These are phyloP conservation scores for Didymellaceae sp. DNA, from an alignment of 2,329 filamentous ascomycete species.

Conservation along the genomic window DNA sequence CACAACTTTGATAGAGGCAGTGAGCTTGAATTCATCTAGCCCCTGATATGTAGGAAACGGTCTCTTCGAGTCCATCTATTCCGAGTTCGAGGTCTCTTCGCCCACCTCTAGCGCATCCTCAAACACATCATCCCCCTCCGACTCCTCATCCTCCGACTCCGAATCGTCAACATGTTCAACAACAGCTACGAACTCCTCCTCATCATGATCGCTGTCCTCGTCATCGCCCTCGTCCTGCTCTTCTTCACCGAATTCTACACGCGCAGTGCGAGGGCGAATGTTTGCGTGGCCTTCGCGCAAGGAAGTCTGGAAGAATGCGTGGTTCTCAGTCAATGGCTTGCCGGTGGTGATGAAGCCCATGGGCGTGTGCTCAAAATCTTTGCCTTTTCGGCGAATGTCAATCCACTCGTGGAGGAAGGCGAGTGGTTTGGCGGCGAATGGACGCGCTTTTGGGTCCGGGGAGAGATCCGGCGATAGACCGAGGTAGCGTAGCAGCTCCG, in stretches of 20 bases:
- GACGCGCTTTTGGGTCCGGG: slow-evolving; percentile 3
- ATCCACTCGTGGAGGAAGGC: slow-evolving; percentile 63
- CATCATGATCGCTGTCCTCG: slow-evolving; percentile 20
- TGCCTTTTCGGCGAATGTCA: slow-evolving; percentile 59
- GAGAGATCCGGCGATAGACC: slow-evolving; percentile 2
- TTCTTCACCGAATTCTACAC: slow-evolving; percentile 11
- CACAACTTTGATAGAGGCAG: too few species aligned
- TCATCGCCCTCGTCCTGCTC: slow-evolving; percentile 12
- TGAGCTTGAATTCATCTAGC: too few species aligned
- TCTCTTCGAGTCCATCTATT: too few species aligned
- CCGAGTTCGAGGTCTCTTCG: neutral
- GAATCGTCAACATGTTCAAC: slow-evolving; percentile 24
- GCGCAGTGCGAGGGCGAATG: slow-evolving; percentile 20
- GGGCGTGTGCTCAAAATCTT: slow-evolving; percentile 65
- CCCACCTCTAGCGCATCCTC: slow-evolving; percentile 13
- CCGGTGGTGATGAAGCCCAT: slow-evolving; percentile 65
- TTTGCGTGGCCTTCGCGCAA: slow-evolving; percentile 9
- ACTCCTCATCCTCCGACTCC: slow-evolving; percentile 18
- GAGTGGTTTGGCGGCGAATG: slow-evolving; percentile 36
- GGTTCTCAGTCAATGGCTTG: slow-evolving; percentile 55
- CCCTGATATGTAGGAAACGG: too few species aligned
- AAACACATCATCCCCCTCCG: slow-evolving; percentile 15
- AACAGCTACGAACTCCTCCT: slow-evolving; percentile 21
- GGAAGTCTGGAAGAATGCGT: slow-evolving; percentile 58
- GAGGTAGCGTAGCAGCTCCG: slow-evolving; percentile 31